Evolutionary conservation across 805 yeast genomes (phyloP), one percentile per base, ranked within the genome.

Genomic region (Ogataea dorogensis): DNA sequence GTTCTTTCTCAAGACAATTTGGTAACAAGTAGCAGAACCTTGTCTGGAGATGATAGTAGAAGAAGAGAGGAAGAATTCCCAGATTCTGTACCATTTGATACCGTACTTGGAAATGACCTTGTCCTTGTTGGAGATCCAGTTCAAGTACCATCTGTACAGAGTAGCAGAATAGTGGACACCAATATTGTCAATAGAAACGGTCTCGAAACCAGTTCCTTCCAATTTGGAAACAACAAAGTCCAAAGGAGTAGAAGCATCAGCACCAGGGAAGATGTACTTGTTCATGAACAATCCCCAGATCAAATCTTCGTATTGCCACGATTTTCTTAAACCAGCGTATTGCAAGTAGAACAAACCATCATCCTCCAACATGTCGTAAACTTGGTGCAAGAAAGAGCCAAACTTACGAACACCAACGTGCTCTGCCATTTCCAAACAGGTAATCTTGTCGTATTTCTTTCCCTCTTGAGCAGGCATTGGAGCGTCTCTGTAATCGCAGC

Each of bases 271-370:
- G 59, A 87, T 82, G 66, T 86, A 87, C 71, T 86, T 87, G 78
- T 88, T 87, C 96, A 87, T 88, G 66, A 87, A 87, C 60, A 88
- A 71, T 53, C 96, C 96, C 96, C 96, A 87, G 64, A 79, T 71
- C 56, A 87, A 73, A 63, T 87, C 96, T 68, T 87, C 96, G 65
- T 86, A 87, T 68, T 87, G 96, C 96, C 96, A 87, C 41, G 75
- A 70, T 68, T 87, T 88, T 70, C 96, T 79, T 54, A 87, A 67
- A 36, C 96, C 96, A 33, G 96, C 89, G 57, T 82, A 83, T 68
- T 87, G 96, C 60, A 87, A 70, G 61, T 73, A 82, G 72, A 87
- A 86, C 37, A 85, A 61, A 44, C 96, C 96, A 59, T 87, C 96
- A 58, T 87, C 96, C 51, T 87, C 95, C 60, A 87, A 77, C 77